phyloP scores from a whole-genome alignment of 1,284 basidiomycete genomes.

The Ustilago hordei region DNA sequence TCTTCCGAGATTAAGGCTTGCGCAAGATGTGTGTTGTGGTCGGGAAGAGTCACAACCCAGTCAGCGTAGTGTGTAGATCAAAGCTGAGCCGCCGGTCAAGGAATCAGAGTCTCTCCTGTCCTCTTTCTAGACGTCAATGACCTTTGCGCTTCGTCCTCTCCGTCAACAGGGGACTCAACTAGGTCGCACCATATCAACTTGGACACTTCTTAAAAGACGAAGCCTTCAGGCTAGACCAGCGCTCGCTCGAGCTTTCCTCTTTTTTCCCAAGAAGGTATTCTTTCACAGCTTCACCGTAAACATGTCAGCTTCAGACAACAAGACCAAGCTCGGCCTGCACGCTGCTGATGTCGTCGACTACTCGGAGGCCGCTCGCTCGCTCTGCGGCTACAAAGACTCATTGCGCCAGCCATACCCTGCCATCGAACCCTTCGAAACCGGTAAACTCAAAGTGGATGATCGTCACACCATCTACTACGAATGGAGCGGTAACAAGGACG shows the following conservation, averaged over 20 bases:
- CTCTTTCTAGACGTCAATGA: conserved; percentile 17
- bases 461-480: conserved; percentile 63
- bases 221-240: not conserved
- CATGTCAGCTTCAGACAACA: conserved; percentile 11
- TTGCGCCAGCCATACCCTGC: conserved; percentile 55
- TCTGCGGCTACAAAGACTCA: conserved; percentile 41
- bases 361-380: conserved; percentile 44
- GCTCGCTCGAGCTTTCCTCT: not conserved
- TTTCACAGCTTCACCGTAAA: not conserved
- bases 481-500: conserved; percentile 57
- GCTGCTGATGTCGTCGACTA: conserved; percentile 47
- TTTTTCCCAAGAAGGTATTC: not conserved
- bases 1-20: conserved; percentile 20
- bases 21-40: not conserved
- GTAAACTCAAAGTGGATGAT: conserved; percentile 49
- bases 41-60: not conserved
- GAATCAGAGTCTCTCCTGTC: not conserved
- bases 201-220: not conserved
- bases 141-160: conserved; percentile 5
- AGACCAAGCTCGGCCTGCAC: conserved; percentile 41
- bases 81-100: conserved; percentile 16
- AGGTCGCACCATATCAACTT: not conserved
- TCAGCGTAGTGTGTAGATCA: not conserved
- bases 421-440: conserved; percentile 61
- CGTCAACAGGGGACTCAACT: conserved; percentile 2